These are phyloP conservation scores for Lichenothelia convexa DNA, from an alignment of 495 filamentous ascomycete species.

Conservation along the genomic window DNA sequence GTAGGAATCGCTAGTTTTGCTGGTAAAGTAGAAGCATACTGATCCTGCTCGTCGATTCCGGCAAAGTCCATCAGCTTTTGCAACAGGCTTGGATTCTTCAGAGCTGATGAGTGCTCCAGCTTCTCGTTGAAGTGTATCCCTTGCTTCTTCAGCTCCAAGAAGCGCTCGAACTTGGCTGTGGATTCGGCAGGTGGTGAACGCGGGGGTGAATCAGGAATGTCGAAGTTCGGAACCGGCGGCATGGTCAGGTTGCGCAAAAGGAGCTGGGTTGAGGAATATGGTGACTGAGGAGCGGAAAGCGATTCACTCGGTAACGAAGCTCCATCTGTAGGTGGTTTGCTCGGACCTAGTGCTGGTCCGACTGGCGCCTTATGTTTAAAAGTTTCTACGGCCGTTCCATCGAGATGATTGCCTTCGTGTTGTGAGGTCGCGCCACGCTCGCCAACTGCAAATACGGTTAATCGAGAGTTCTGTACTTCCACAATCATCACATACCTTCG, in stretches of 20 bases:
- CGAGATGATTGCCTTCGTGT: too few species aligned
- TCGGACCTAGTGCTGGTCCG: constrained; percentile 30
- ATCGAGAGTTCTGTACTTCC: too few species aligned
- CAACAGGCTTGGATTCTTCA: constrained; percentile 66
- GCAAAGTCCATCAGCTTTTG: constrained; percentile 68
- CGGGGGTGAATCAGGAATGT: constrained; percentile 73
- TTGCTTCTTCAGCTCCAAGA: constrained; percentile 67
- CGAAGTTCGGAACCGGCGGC: constrained; percentile 57
- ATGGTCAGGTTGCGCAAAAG: constrained; percentile 67
- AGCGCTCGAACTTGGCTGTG: constrained; percentile 62
- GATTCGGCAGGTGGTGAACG: constrained; percentile 44
- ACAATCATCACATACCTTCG: too few species aligned
- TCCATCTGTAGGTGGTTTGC: constrained; percentile 15
- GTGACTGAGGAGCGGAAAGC: constrained; percentile 35
- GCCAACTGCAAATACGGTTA: too few species aligned
- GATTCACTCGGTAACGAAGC: constrained; percentile 8
- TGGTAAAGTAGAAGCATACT: constrained; percentile 61
- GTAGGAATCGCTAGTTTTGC: constrained; percentile 41
- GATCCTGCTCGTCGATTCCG: constrained; percentile 44
- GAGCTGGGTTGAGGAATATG: constrained; percentile 46
- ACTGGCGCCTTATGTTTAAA: too few species aligned
- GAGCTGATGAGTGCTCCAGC: constrained; percentile 45
- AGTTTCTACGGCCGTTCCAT: too few species aligned
- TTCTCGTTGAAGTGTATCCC: constrained; percentile 84
- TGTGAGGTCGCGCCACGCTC: too few species aligned